Conservation (phyloP, 108 stramenopile species). For the Cyclostephanos invisitatus region DNA sequence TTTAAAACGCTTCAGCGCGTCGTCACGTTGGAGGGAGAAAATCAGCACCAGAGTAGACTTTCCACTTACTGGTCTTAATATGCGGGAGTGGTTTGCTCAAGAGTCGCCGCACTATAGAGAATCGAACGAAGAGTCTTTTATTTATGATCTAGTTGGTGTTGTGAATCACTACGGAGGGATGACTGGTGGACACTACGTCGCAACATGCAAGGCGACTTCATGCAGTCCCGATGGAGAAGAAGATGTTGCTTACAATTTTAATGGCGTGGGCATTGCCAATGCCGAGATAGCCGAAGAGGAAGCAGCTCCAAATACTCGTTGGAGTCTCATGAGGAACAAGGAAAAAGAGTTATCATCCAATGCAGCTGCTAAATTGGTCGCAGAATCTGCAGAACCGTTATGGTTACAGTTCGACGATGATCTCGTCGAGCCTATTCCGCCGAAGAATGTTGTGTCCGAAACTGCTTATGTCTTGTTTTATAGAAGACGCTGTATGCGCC, state of each 20-base stretch:
- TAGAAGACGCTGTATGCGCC: slow-evolving; percentile 76
- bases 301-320: slow-evolving; percentile 51
- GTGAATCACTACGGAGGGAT: slow-evolving; percentile 96
- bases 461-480: slow-evolving; percentile 96
- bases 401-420: slow-evolving; percentile 98
- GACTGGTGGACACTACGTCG: slow-evolving; percentile 97
- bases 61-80: slow-evolving; percentile 88
- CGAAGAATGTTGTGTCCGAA: slow-evolving; percentile 81
- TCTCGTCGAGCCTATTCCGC: slow-evolving; percentile 85
- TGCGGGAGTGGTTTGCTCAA: slow-evolving; percentile 78
- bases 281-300: slow-evolving; percentile 48
- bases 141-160: slow-evolving; percentile 93
- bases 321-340: slow-evolving; percentile 72
- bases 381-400: slow-evolving; percentile 76
- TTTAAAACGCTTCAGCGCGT: slow-evolving; percentile 94
- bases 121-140: slow-evolving; percentile 46
- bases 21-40: slow-evolving; percentile 92
- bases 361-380: slow-evolving; percentile 53
- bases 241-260: slow-evolving; percentile 82
- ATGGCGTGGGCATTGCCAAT: slow-evolving; percentile 54
- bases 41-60: slow-evolving; percentile 93
- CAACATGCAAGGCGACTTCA: slow-evolving; percentile 84
- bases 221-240: slow-evolving; percentile 85
- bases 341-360: slow-evolving; percentile 65
- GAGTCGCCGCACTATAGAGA: slow-evolving; percentile 60